phyloP scores from a whole-genome alignment of 78 protist species.

The Pelomyxa schiedti region DNA sequence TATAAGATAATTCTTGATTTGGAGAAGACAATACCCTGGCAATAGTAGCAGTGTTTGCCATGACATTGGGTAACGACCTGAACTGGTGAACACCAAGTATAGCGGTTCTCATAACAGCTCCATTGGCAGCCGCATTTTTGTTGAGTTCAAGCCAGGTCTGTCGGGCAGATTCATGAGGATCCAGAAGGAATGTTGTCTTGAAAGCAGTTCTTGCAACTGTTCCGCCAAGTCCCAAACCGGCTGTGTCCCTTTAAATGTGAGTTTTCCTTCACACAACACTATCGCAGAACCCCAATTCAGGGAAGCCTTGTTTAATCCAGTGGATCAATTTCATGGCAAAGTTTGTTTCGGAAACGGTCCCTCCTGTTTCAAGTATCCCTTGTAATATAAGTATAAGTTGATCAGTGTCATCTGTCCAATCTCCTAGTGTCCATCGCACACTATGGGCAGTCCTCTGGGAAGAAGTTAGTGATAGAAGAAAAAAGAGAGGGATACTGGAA shows the following conservation, averaged over 20 bases:
- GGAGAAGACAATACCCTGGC: too few relatives aligned
- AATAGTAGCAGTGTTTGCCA: constrained; percentile 9
- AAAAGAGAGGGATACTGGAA: neutral
- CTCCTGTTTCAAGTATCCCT: constrained; percentile 3
- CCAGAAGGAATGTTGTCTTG: neutral
- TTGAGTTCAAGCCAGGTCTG: constrained; percentile 11
- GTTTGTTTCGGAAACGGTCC: neutral
- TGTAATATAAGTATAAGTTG: constrained; percentile 40
- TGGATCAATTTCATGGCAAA: neutral
- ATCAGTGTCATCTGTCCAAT: constrained; percentile 45
- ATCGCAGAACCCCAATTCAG: constrained; percentile 41
- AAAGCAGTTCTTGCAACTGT: constrained; percentile 20
- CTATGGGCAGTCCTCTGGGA: too few relatives aligned
- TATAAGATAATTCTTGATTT: too few relatives aligned
- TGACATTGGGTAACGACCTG: neutral
- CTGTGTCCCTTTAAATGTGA: too few relatives aligned
- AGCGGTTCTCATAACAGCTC: constrained; percentile 53
- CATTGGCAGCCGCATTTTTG: constrained; percentile 48
- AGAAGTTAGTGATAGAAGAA: neutral
- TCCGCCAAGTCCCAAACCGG: constrained; percentile 52
- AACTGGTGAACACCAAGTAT: constrained; percentile 22
- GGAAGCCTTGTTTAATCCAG: constrained; percentile 35
- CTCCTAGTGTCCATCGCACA: neutral
- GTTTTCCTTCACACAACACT: too few relatives aligned
- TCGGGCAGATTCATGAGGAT: constrained; percentile 14